phyloP scores from a whole-genome alignment of 176 grass and related monocot genomes.

The Dendrocalamus sinicus region DNA sequence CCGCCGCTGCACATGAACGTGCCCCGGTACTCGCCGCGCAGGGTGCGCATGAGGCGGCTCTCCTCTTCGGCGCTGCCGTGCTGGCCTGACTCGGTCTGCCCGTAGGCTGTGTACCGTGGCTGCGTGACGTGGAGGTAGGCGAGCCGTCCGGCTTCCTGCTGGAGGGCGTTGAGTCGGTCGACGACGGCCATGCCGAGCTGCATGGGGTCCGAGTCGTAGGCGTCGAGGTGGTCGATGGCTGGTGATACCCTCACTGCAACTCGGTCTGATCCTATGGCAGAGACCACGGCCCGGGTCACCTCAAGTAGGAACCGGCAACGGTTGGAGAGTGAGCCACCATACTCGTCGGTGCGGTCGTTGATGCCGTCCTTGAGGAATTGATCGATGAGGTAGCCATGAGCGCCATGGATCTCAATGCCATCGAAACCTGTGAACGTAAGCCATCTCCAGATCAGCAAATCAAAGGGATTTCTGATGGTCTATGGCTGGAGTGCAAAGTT shows the following conservation, averaged over 20 bases:
- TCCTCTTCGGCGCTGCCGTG: constrained; percentile 90
- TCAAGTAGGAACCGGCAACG: constrained; percentile 81
- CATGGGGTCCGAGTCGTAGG: constrained; percentile 76
- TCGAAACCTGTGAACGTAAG: constrained; percentile 67
- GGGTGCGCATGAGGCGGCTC: constrained; percentile 64
- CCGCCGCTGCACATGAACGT: constrained; percentile 90
- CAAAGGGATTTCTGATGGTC: neutral
- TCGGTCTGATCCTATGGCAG: constrained; percentile 66
- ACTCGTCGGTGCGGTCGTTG: constrained; percentile 78
- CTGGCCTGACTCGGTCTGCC: constrained; percentile 82
- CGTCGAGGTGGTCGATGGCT: constrained; percentile 92
- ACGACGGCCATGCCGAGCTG: constrained; percentile 74
- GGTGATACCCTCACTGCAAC: constrained; percentile 80
- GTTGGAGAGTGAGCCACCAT: constrained; percentile 80
- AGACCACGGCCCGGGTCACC: constrained; percentile 61
- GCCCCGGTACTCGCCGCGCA: constrained; percentile 61
- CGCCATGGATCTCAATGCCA: constrained; percentile 92
- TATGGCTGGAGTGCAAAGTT: neutral
- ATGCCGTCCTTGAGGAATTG: constrained; percentile 97
- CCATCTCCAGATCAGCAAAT: constrained; percentile 10
- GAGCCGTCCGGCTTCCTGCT: constrained; percentile 58
- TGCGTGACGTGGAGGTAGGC: constrained; percentile 96
- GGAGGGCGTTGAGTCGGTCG: constrained; percentile 63
- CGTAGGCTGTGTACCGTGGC: constrained; percentile 81
- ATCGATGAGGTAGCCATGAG: constrained; percentile 90